Base-by-base conservation (phyloP, 2,329 filamentous ascomycete species). In the Ceratocystis ficicola region DNA sequence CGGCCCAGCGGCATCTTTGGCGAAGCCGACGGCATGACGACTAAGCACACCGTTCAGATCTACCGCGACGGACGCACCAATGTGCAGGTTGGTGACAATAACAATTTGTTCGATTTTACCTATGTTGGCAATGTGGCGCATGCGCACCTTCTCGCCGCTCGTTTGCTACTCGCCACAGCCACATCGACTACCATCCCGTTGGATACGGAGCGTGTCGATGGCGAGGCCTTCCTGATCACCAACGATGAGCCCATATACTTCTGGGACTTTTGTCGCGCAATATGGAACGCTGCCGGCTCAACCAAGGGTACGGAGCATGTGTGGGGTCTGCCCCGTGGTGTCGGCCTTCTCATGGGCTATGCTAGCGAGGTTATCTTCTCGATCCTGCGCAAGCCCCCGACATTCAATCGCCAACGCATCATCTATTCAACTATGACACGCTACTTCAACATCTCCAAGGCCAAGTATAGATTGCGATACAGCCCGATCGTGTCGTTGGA, bases 1-100 rank as follows among this genome's bases (percentile, higher is more conserved):
- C 89, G 94, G 17, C 90, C 92, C 5, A 88, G 90, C 12, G 90
- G 90, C 70, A 95, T 97, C 74, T 90, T 96, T 72, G 93, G 93
- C 71, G 90, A 94, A 73, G 89, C 89, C 71, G 94, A 99, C 77
- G 83, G 84, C 64, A 87, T 91, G 73, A 76, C 86, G 15, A 84
- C 93, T 44, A 83, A 86, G 69, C 84, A 87, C 70, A 82, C 96
- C 69, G 79, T 95, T 72, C 82, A 85, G 69, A 84, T 89, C 71
- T 88, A 87, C 73, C 79, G 81, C 67, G 80, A 83, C 68, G 80
- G 83, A 71, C 86, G 89, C 69, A 87, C 90, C 46, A 83, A 83
- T 69, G 84, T 94, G 73, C 89, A 96, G 75, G 82, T 97, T 25
- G 94, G 94, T 70, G 76, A 84, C 70, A 84, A 83, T 75, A 75